phyloP scores from a whole-genome alignment of 2,329 filamentous ascomycete species.

The Hypoxylon sp. region DNA sequence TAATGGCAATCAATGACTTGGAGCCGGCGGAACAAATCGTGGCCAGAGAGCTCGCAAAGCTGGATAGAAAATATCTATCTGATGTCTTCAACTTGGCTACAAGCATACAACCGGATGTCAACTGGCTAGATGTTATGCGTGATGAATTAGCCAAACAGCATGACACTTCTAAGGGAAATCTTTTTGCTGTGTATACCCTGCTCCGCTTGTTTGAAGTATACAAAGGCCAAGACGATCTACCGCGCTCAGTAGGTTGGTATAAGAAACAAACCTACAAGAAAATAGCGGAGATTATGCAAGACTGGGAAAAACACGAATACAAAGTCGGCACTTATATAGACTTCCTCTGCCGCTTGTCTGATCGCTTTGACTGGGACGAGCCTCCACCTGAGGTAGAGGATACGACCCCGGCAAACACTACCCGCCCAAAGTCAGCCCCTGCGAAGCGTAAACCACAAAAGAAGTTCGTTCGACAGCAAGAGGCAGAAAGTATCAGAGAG shows the following conservation, averaged over 20 bases:
- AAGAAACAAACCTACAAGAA: constrained; percentile 40
- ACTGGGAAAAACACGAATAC: constrained; percentile 6
- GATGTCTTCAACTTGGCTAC: constrained; percentile 49
- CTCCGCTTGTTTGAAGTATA: constrained; percentile 50
- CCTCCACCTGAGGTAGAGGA: background rate
- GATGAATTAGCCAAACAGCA: constrained; percentile 38
- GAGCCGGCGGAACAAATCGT: constrained; percentile 44
- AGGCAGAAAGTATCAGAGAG: constrained; percentile 68
- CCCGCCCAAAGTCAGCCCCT: background rate
- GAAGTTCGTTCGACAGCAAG: constrained; percentile 62
- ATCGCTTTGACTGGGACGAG: constrained; percentile 50
- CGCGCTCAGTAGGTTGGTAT: constrained; percentile 34
- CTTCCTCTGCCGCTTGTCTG: constrained; percentile 48
- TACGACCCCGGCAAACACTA: background rate
- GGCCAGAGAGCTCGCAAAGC: constrained; percentile 50
- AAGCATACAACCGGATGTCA: constrained; percentile 26
- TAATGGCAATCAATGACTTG: constrained; percentile 49
- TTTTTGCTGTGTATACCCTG: constrained; percentile 41
- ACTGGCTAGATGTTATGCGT: constrained; percentile 53
- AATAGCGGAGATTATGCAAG: constrained; percentile 33
- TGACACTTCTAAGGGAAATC: constrained; percentile 34
- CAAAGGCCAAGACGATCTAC: constrained; percentile 17
- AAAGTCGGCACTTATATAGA: constrained; percentile 41
- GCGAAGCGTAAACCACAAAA: constrained; percentile 48
- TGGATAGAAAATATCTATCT: constrained; percentile 43